Percentiles rank a stretch among this genome's conserved stretches.
Evolutionary conservation across 495 filamentous ascomycete species (phyloP).

Genomic region (Symbiotaphrina buchneri): DNA sequence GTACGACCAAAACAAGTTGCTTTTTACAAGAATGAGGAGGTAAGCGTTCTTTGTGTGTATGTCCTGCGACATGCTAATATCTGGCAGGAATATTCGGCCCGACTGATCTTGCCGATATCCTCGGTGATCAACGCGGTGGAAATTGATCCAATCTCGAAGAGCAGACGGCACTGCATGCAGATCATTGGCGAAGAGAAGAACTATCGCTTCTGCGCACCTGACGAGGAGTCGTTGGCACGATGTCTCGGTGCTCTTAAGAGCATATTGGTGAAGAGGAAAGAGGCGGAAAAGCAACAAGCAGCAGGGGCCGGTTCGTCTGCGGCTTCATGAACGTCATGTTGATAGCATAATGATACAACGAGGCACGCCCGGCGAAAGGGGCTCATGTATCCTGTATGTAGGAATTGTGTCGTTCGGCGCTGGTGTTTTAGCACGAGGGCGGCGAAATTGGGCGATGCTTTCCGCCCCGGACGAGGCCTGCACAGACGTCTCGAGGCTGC

Average conservation of each 20-base stretch:
- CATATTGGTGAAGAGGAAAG: slow-evolving; percentile 47
- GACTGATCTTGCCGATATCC: slow-evolving; percentile 58
- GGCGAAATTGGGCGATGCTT: too few species aligned
- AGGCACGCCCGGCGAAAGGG: too few species aligned
- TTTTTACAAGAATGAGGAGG: slow-evolving; percentile 78
- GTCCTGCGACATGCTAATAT: too few species aligned
- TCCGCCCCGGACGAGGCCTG: too few species aligned
- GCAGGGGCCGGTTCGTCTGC: too few species aligned
- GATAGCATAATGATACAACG: too few species aligned
- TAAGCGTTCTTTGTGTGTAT: slow-evolving; percentile 9
- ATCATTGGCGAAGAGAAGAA: slow-evolving; percentile 87
- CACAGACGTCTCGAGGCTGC: too few species aligned
- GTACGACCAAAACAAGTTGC: slow-evolving; percentile 70
- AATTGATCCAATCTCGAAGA: slow-evolving; percentile 66
- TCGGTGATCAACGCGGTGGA: slow-evolving; percentile 83
- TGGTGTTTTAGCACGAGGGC: too few species aligned
- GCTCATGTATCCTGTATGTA: too few species aligned
- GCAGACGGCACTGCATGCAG: slow-evolving; percentile 72
- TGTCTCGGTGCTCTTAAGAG: slow-evolving; percentile 85
- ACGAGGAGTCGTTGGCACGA: slow-evolving; percentile 63
- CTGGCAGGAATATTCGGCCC: slow-evolving; percentile 56
- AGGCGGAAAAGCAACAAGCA: slow-evolving; percentile 5
- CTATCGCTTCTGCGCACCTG: slow-evolving; percentile 62
- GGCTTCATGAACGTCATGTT: too few species aligned
- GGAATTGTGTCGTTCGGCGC: too few species aligned